Base-by-base conservation (phyloP, 495 filamentous ascomycete species). In the Hypoxylon intermedium region DNA sequence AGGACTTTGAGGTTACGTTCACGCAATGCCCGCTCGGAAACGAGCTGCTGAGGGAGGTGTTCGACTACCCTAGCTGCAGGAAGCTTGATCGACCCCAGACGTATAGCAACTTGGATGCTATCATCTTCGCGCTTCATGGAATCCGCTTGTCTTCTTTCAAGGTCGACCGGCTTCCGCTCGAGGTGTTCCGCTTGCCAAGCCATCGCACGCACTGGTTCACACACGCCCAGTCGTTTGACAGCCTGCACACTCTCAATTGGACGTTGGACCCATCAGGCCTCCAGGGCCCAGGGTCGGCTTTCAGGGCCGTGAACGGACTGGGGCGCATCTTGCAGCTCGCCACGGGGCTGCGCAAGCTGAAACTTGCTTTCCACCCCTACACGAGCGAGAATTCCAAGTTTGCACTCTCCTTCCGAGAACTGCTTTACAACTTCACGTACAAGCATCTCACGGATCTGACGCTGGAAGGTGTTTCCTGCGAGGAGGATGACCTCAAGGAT, bases 121-220 rank as follows among this genome's bases (percentile, higher is more conserved):
- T 79, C 49, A 70, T 79, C 51, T 72, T 69, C 42, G 77, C 77
- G 19, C 53, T 79, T 33, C 71, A 74, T 21, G 74, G 77, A 40
- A 57, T 69, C 37, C 67, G 53, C 18, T 65, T 79, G n/a, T 48
- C 59, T 15, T 72, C 73, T 5, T 72, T 81, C 30, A 71, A 70
- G 48, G 72, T 79, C 53, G 76, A 79, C 59, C 75, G 75, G 13
- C 70, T 81, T 13, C 78, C 78, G 16, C 74, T 81, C 28, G 77
- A 77, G 45, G 50, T 79, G 23, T 78, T 80, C 53, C 69, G 73
- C 21, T 21, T 70, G 36, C 47, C 68, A 24, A 64, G 60, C 33
- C 73, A 77, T 55, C 72, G 76, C 9, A 65, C 46, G 3, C 75
- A 75, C 52, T 80, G 77, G 77, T 76, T 73, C 55, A 72, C 73